Percentiles rank a stretch among this genome's conserved stretches.
These are phyloP conservation scores for Apostasia ramifera DNA, from an alignment of 106 monocot genomes.

Conservation along the genomic window DNA sequence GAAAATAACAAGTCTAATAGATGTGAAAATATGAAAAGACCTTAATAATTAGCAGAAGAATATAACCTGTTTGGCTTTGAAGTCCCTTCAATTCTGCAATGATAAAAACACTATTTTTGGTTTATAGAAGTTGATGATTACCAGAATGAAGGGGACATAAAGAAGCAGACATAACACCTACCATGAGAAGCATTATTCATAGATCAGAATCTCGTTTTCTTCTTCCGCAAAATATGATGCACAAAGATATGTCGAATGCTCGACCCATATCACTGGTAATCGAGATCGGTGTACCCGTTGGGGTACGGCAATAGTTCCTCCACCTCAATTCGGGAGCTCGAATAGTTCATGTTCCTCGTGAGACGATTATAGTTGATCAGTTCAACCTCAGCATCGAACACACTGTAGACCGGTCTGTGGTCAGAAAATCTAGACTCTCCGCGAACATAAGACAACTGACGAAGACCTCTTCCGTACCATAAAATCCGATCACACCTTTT, in stretches of 20 bases:
- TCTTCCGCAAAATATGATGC: background rate
- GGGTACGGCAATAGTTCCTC: conserved; percentile 66
- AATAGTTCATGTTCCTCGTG: conserved; percentile 22
- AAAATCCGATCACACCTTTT: conserved; percentile 72
- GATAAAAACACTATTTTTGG: background rate
- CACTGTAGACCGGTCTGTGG: conserved; percentile 68
- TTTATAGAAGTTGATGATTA: background rate
- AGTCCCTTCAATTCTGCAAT: background rate
- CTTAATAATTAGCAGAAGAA: too few relatives aligned
- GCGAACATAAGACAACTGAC: conserved; percentile 68
- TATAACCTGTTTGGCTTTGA: background rate
- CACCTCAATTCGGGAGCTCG: conserved; percentile 47
- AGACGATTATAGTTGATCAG: conserved; percentile 27
- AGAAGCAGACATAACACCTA: background rate
- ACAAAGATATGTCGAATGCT: background rate
- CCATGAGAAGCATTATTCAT: background rate
- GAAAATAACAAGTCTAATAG: too few relatives aligned
- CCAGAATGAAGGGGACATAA: background rate
- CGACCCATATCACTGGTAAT: conserved; percentile 25
- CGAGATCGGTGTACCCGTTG: conserved; percentile 45
- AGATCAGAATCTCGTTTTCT: background rate
- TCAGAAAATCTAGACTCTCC: conserved; percentile 76
- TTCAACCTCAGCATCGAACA: conserved; percentile 67
- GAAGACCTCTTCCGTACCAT: conserved; percentile 72
- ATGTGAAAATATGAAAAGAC: too few relatives aligned